Percentiles rank a stretch among this genome's conserved stretches.
These are phyloP conservation scores for Micractinium conductrix DNA, from an alignment of 139 green algal genomes.

Conservation along the genomic window DNA sequence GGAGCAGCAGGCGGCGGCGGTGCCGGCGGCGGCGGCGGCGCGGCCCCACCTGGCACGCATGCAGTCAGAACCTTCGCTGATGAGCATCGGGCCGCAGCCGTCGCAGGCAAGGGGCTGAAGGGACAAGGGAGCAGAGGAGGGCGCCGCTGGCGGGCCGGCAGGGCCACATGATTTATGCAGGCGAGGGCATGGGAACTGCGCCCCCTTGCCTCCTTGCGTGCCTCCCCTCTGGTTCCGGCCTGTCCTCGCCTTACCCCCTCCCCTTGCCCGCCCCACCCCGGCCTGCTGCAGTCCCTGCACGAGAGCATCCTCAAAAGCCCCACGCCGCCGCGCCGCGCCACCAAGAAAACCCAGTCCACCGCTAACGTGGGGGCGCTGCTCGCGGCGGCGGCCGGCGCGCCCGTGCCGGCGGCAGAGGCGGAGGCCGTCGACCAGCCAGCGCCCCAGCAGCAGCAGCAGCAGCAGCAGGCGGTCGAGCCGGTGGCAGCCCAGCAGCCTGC, in stretches of 20 bases:
- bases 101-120: neutral
- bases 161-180: neutral
- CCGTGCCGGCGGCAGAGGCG: neutral
- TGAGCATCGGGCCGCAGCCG: neutral
- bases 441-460: neutral
- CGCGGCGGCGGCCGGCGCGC: neutral
- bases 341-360: neutral
- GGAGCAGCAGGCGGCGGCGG: neutral
- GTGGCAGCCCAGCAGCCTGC: neutral
- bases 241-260: neutral
- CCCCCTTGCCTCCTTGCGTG: neutral
- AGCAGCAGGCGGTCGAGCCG: neutral
- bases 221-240: neutral
- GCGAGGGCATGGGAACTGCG: neutral
- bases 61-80: neutral
- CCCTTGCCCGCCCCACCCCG: neutral
- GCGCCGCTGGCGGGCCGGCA: neutral
- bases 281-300: constrained; percentile 13
- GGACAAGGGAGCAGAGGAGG: neutral
- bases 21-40: neutral
- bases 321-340: neutral
- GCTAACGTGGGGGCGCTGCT: neutral
- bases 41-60: neutral
- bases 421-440: constrained; percentile 23
- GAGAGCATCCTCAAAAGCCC: constrained; percentile 28